Base-by-base conservation (phyloP, 2,329 filamentous ascomycete species). In the Cladosporium sp. region DNA sequence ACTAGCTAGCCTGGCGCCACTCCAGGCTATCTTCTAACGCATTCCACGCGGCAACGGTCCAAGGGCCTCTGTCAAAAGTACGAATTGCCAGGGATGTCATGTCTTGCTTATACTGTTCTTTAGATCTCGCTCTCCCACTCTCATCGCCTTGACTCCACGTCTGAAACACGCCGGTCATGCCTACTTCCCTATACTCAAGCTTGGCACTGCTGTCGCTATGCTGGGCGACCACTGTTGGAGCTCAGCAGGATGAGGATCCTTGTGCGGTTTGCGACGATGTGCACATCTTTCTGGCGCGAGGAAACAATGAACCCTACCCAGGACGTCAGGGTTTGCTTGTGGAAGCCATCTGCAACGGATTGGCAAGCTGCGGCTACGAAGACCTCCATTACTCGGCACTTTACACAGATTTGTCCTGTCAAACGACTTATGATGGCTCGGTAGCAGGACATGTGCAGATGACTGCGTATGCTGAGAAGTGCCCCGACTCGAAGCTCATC, bases 301-400 rank as follows among this genome's bases (percentile, higher is more conserved):
- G 71, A 20, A 70, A 70, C 62, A 71, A 70, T 57, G 71, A 73
- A 63, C 68, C 68, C 1, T 73, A 73, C 49, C 71, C 70, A 1
- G 71, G 71, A 3, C 70, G 70, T 1, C 69, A 72, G 59, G 63
- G 63, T 37, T 65, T 62, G 48, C 65, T 73, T 8, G 64, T 71
- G 6, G 60, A 65, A 44, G 68, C 68, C 28, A 68, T 71, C 40
- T 72, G 70, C 60, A 54, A 62, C 24, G 68, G 65, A 5, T 61
- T 71, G 13, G 34, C 56, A 4, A 64, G 61, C 47, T 71, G 69
- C 54, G 67, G 68, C 52, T 71, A 70, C 36, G 66, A 70, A 58
- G 60, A 75, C 60, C 68, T 75, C 37, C 37, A 45, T 57, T 64
- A 35, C 44, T 58, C 57, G 28, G 58, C 57, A 13, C 44, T 61